Base-by-base conservation (phyloP, 352 stramenopile genomes). In the Pythium angustatum region DNA sequence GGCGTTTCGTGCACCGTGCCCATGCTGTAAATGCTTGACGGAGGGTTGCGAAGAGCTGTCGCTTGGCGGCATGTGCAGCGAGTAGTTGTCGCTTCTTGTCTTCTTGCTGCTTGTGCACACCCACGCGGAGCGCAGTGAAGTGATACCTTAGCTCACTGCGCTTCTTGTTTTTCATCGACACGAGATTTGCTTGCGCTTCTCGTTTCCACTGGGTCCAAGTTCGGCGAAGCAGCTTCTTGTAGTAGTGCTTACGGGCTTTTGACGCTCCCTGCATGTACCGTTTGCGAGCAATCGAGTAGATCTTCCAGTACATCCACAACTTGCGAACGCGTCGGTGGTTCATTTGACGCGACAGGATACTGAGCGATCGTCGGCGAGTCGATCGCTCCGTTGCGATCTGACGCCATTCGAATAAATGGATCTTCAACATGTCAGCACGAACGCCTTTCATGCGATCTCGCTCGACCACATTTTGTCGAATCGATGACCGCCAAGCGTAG, bases 181-280 rank as follows among this genome's bases (percentile, higher is more conserved):
- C 61, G 10, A 86, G 52, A 49, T 91, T 81, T 3, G 43, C 22
- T 9, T 64, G 66, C 0, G 80, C 83, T 41, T 75, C 60, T 2
- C 47, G 28, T 28, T 71, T 79, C 85, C 85, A 94, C 5, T 33
- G 34, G 1, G 62, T 36, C 86, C 86, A 95, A 1, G 75, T 77
- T 27, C 43, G 49, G 0, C 83, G 81, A 27, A 92, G 40, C 14
- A 94, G 62, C 52, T 88, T 88, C 14, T 82, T 72, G 43, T 88
- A 89, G 38, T 87, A 91, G 63, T 95, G 85, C 38, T 91, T 93
- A 15, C 87, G 57, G 10, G 83, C 80, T 59, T 95, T 95, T 1
- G 77, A 82, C 0, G 73, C 88, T 5, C 81, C 75, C 55, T 91
- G 87, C 5, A 78, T 69, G 64, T 93, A 87, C 30, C 90, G 88